Conservation (phyloP, 2,329 filamentous ascomycete species). For the Corniculantispora saksenae region DNA sequence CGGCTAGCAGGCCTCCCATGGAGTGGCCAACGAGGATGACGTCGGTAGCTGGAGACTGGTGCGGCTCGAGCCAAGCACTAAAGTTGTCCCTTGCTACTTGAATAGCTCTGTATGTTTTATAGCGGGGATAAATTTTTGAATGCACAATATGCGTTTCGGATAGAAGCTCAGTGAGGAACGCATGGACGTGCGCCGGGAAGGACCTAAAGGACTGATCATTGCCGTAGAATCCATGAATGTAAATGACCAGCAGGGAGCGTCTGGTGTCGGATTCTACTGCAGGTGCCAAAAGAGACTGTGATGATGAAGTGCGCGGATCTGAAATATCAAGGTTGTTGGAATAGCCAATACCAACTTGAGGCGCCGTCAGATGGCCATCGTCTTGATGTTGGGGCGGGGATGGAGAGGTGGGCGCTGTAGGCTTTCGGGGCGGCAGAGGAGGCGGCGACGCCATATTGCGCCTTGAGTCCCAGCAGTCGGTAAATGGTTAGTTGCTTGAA, state of each 20-base stretch:
- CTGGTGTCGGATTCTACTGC: constrained; percentile 32
- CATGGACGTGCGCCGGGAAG: constrained; percentile 86
- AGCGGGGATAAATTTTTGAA: constrained; percentile 81
- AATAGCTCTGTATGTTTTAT: constrained; percentile 73
- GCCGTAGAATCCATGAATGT: constrained; percentile 89
- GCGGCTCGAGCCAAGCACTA: constrained; percentile 77
- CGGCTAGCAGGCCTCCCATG: constrained; percentile 82
- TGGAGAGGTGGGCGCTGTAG: not conserved
- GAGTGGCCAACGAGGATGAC: constrained; percentile 84
- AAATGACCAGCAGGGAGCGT: constrained; percentile 71
- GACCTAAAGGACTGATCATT: constrained; percentile 83
- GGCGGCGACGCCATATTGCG: constrained; percentile 9
- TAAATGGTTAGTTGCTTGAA: not conserved
- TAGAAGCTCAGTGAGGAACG: constrained; percentile 66
- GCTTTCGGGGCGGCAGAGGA: not conserved
- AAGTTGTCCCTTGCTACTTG: constrained; percentile 79
- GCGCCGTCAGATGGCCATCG: not conserved
- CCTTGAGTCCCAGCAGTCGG: not conserved
- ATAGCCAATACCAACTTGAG: not conserved
- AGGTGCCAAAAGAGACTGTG: constrained; percentile 42
- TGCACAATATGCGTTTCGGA: constrained; percentile 77
- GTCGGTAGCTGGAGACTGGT: constrained; percentile 74
- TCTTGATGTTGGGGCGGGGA: not conserved
- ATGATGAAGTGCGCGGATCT: constrained; percentile 53
- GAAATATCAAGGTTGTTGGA: constrained; percentile 13